Base-by-base conservation (phyloP, 768 basidiomycete genomes). In the Pluteus cervinus region DNA sequence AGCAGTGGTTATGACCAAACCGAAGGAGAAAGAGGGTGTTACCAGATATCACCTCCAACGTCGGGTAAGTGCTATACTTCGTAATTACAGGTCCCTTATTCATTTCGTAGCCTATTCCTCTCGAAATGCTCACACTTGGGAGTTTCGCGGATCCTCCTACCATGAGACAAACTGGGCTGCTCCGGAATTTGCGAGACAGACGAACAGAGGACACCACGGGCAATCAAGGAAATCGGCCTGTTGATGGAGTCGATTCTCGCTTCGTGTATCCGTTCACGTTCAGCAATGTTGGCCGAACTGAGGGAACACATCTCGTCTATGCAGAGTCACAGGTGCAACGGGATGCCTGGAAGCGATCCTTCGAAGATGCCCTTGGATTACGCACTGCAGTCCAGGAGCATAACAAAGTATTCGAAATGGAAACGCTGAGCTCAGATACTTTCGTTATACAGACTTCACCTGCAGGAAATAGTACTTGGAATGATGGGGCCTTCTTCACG, bases 381-480 rank as follows among this genome's bases (percentile, higher is more conserved):
- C 76, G 93, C 30, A 81, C 76, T 50, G 80, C 85, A 23, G 89
- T 92, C 20, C 86, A 93, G 53, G 93, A 97, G 53, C 85, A 86
- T 17, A 92, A 90, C 60, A 91, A 90, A 66, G 89, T 89, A 12
- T 96, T 97, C 48, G 92, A 97, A 62, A 75, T 92, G 41, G 87
- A 89, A 53, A 87, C 86, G 2, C 68, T 96, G 38, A 93, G 90
- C 54, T 69, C 77, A 14, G 89, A 93, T 50, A 92, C 89, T 0
- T 96, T 96, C 69, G 60, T 84, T 32, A 75, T 88, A 15, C 86
- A 88, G 0, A 73, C 81, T 1, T 63, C 82, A 40, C 62, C 72
- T 29, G 64, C 68, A 23, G 68, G 66, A 10, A 55, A 69, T 4
- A 74, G 81, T 3, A 65, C 80, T 7, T 90, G 81, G 78, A 85